phyloP scores from a whole-genome alignment of 2,329 filamentous ascomycete species.

The Aspergillus sp. region DNA sequence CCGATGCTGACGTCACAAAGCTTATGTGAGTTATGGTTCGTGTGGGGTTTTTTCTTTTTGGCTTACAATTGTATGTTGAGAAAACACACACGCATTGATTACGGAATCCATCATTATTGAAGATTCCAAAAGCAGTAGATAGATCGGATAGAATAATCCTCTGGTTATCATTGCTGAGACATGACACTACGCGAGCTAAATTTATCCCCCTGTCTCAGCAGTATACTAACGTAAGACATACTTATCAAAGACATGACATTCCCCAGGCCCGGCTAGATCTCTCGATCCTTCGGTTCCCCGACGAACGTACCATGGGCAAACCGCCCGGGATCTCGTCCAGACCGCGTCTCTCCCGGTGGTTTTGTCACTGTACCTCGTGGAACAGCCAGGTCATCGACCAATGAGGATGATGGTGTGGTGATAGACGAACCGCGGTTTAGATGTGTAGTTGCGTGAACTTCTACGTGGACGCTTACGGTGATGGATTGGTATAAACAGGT shows the following conservation, averaged over 20 bases:
- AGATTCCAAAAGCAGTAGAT: too few relatives aligned
- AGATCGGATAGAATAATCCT: too few relatives aligned
- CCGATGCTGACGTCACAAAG: background rate
- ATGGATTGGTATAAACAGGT: background rate
- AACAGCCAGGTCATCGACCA: background rate
- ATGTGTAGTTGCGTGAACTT: background rate
- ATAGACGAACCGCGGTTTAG: background rate
- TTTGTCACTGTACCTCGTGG: background rate
- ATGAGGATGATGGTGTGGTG: background rate
- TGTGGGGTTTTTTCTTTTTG: background rate
- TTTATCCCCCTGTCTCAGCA: too few relatives aligned
- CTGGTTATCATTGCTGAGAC: too few relatives aligned
- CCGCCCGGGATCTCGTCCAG: background rate
- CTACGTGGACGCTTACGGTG: background rate
- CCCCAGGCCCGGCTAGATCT: background rate
- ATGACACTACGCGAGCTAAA: too few relatives aligned
- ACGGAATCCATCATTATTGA: too few relatives aligned
- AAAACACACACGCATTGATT: too few relatives aligned
- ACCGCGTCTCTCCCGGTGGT: background rate
- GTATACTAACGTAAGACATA: too few relatives aligned
- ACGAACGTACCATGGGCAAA: background rate
- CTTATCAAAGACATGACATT: background rate
- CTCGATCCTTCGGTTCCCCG: background rate
- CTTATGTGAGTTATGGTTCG: background rate
- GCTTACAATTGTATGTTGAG: background rate